Percentiles rank a stretch among this genome's conserved stretches.
Evolutionary conservation across 176 grass and related monocot genomes (phyloP).

Genomic region (Neostapfia colusana): DNA sequence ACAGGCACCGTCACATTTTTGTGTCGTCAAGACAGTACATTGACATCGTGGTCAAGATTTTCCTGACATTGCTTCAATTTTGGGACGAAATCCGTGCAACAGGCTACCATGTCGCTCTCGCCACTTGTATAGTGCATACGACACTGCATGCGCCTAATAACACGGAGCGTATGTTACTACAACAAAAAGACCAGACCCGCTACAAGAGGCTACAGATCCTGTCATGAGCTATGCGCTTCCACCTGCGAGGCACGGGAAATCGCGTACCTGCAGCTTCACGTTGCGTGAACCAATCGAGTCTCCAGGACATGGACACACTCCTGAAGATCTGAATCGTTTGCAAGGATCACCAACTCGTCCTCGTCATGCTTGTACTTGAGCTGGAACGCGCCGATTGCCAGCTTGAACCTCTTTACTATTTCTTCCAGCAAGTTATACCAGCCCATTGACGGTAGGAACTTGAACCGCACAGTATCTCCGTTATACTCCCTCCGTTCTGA

Average conservation of each 20-base stretch:
- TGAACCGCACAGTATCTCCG: conserved; percentile 78
- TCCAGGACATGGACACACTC: conserved; percentile 86
- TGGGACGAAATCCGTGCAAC: background rate
- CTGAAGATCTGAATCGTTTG: conserved; percentile 65
- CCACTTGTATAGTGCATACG: conserved; percentile 15
- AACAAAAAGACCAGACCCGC: conserved; percentile 17
- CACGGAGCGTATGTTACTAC: background rate
- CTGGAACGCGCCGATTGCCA: conserved; percentile 56
- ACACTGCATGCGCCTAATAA: background rate
- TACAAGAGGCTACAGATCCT: background rate
- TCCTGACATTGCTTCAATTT: background rate
- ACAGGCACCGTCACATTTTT: background rate
- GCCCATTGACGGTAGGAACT: conserved; percentile 58
- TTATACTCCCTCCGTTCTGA: too few relatives aligned
- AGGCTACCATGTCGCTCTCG: background rate
- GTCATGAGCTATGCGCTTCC: conserved; percentile 33
- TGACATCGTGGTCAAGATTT: conserved; percentile 10
- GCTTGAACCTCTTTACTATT: conserved; percentile 79
- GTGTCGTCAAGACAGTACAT: background rate
- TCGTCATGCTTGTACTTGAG: conserved; percentile 89
- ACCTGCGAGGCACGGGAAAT: conserved; percentile 47
- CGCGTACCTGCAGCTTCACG: conserved; percentile 70
- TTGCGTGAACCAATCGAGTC: conserved; percentile 51
- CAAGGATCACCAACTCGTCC: conserved; percentile 92
- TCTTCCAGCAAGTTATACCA: conserved; percentile 72